phyloP scores from a whole-genome alignment of 1,284 basidiomycete species.

The Rhodotorula sp. region DNA sequence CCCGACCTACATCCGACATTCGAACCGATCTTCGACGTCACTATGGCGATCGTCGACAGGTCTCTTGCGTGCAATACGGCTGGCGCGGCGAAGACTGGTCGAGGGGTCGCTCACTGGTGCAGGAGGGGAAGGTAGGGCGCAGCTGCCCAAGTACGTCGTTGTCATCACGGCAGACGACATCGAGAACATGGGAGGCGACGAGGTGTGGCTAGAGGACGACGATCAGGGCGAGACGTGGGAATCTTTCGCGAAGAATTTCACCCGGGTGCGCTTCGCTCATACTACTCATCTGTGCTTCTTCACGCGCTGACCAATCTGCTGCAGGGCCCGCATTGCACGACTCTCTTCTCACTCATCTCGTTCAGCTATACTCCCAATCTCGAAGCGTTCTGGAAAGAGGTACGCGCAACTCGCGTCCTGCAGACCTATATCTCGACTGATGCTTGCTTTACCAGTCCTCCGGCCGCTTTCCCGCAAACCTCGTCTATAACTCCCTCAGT shows the following conservation, averaged over 20 bases:
- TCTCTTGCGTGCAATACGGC: conserved; percentile 33
- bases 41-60: conserved; percentile 36
- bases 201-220: conserved; percentile 36
- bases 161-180: conserved; percentile 36
- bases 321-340: conserved; percentile 34
- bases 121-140: conserved; percentile 24
- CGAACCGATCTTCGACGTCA: conserved; percentile 27
- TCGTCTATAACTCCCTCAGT: conserved; percentile 29
- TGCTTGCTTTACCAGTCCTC: conserved; percentile 9
- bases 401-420: not conserved
- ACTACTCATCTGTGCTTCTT: no score
- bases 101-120: conserved; percentile 24
- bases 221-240: conserved; percentile 30
- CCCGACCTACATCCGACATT: conserved; percentile 25
- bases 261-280: conserved; percentile 31
- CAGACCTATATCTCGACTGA: not conserved
- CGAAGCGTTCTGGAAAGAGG: conserved; percentile 35
- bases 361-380: conserved; percentile 36
- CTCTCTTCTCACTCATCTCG: conserved; percentile 36
- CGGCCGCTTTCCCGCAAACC: conserved; percentile 30
- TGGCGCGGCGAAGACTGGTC: conserved; percentile 27
- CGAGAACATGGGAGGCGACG: conserved; percentile 28
- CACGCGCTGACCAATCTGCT: not conserved
- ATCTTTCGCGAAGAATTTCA: conserved; percentile 31
- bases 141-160: conserved; percentile 38